phyloP scores from a whole-genome alignment of 78 protist genomes.

The Dictyostelium capitatum region DNA sequence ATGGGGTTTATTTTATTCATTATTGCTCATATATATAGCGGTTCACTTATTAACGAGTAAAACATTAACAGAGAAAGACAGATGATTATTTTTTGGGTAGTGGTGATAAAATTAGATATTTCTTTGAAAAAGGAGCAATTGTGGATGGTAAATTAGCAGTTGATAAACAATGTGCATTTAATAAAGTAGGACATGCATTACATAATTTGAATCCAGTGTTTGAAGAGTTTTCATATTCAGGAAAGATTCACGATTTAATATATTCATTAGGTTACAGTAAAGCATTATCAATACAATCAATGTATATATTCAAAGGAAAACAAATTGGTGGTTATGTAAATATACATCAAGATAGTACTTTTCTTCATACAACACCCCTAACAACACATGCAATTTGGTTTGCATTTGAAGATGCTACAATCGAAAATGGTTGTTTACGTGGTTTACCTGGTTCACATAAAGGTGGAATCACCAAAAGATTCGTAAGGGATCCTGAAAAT shows the following conservation, averaged over 20 bases:
- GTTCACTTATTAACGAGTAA: too few species aligned
- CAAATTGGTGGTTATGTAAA: constrained; percentile 87
- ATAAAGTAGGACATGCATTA: constrained; percentile 87
- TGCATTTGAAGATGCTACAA: constrained; percentile 75
- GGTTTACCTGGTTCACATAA: constrained; percentile 84
- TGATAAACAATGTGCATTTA: constrained; percentile 28
- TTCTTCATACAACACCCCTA: constrained; percentile 81
- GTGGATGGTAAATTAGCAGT: constrained; percentile 61
- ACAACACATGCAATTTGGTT: constrained; percentile 76
- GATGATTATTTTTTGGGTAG: constrained; percentile 73
- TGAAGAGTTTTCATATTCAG: constrained; percentile 67
- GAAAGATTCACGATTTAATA: constrained; percentile 43
- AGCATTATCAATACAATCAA: constrained; percentile 82
- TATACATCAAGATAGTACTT: constrained; percentile 87
- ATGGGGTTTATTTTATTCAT: too few species aligned
- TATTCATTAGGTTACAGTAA: constrained; percentile 48
- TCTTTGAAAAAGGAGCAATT: constrained; percentile 81
- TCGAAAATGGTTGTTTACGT: constrained; percentile 76
- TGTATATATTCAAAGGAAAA: constrained; percentile 89
- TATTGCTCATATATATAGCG: too few species aligned
- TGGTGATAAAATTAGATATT: constrained; percentile 79
- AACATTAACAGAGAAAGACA: constrained; percentile 43
- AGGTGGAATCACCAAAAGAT: constrained; percentile 64
- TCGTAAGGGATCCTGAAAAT: neutral
- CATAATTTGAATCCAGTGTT: constrained; percentile 79